phyloP scores from a whole-genome alignment of 768 basidiomycete species.

The Scleroderma citrinum region DNA sequence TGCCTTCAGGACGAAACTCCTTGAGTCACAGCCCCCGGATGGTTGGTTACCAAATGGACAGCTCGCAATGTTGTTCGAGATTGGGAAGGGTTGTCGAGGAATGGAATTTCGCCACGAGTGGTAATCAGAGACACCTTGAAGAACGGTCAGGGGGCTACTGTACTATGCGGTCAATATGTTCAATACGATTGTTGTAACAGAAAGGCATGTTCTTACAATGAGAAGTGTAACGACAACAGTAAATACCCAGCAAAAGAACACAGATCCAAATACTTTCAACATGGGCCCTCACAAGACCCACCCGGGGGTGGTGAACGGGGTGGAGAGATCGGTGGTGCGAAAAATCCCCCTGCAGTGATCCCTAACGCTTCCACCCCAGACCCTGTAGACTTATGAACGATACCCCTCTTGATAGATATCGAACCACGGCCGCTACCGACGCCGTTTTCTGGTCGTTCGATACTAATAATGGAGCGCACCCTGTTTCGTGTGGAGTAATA shows the following conservation, averaged over 20 bases:
- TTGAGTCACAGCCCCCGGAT: conserved; percentile 1
- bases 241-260: not conserved
- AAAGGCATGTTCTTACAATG: not conserved
- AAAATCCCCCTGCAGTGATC: conserved; percentile 75
- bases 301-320: conserved; percentile 13
- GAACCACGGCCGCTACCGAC: conserved; percentile 43
- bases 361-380: conserved; percentile 73
- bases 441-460: conserved; percentile 39
- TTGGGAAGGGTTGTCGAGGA: conserved; percentile 16
- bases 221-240: not conserved
- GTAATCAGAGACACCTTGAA: conserved; percentile 7
- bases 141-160: not conserved
- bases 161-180: not conserved
- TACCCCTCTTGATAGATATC: conserved; percentile 61
- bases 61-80: conserved; percentile 16
- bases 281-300: too few species aligned
- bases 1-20: conserved; percentile 10
- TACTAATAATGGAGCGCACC: conserved; percentile 56
- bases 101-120: conserved; percentile 20
- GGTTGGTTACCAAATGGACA: conserved; percentile 4
- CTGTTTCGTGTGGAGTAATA: conserved; percentile 34
- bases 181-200: not conserved
- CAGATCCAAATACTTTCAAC: too few species aligned
- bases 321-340: conserved; percentile 45
- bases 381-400: conserved; percentile 55